phyloP scores from a whole-genome alignment of 2,329 filamentous ascomycete genomes.

The Botrytis fabae region DNA sequence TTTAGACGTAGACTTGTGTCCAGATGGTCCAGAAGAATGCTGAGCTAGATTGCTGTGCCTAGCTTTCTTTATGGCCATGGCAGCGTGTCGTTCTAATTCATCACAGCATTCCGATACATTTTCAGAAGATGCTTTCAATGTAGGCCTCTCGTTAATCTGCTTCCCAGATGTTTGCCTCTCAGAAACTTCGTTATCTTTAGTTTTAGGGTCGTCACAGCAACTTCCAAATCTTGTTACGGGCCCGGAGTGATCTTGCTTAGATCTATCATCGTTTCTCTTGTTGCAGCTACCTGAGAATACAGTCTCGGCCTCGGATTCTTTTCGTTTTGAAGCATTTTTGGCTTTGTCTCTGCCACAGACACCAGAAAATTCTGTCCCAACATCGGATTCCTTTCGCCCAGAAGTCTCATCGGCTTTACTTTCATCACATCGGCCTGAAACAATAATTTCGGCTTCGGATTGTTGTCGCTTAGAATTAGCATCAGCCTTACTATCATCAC shows the following conservation, averaged over 20 bases:
- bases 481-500: neutral
- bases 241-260: neutral
- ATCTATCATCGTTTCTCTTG: neutral
- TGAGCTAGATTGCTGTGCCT: neutral
- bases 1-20: neutral
- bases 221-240: constrained; percentile 4
- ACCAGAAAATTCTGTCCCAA: neutral
- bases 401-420: neutral
- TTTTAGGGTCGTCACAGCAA: neutral
- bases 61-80: neutral
- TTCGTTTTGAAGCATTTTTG: neutral
- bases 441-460: constrained; percentile 5
- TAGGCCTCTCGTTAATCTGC: neutral
- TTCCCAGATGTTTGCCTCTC: neutral
- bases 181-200: neutral
- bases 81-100: neutral
- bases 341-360: neutral
- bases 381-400: neutral
- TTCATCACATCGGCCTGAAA: neutral
- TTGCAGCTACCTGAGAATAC: neutral
- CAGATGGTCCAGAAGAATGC: neutral
- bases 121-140: neutral
- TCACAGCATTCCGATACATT: neutral
- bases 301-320: neutral
- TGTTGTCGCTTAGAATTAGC: neutral